Evolutionary conservation across 768 basidiomycete genomes (phyloP), one percentile per base, ranked within the genome.

Genomic region (Russula lepida): DNA sequence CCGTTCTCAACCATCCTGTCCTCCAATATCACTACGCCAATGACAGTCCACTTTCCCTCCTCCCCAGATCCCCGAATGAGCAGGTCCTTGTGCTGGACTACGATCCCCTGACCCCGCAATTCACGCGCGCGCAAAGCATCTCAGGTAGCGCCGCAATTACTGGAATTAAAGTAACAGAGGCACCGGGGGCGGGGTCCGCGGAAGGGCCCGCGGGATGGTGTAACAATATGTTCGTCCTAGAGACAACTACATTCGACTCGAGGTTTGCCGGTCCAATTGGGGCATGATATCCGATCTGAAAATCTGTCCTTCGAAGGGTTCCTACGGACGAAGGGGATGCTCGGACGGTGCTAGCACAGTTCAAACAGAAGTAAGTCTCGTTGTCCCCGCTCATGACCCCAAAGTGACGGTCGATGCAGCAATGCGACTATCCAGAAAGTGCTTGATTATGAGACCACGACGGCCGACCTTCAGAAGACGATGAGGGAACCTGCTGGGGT

Each of bases 11-110:
- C 12, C 90, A 92, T 68, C 87, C 88, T 5, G 74, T 76, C 46
- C 84, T 93, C 19, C 86, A 92, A 66, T 92, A 92, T 70, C 86
- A 89, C 67, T 92, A 89, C 68, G 80, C 82, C 21, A 89, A 93
- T 67, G 91, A 93, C 68, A 78, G 85, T 0, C 84, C 88, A 3
- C 71, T 82, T n/a, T 72, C 81, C 12, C 72, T 92, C 13, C 73
- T 89, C 43, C 84, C 87, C 5, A 79, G 75, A 37, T 76, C 77
- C 43, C 74, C 79, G 12, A 77, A 81, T 54, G 88, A 90, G 70
- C 86, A 86, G 66, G 84, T 92, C 25, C 75, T 93, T 2, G 77
- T 93, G 27, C 77, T 93, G 46, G 81, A 89, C 71, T 84, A 82
- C 66, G 82, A 86, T 64, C 79, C 83, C n/a, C 62, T 63, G 17